Percentiles rank a stretch among this genome's conserved stretches.
phyloP scores from a whole-genome alignment of 306 rosid genomes.

The Pyrus pyrifolia region DNA sequence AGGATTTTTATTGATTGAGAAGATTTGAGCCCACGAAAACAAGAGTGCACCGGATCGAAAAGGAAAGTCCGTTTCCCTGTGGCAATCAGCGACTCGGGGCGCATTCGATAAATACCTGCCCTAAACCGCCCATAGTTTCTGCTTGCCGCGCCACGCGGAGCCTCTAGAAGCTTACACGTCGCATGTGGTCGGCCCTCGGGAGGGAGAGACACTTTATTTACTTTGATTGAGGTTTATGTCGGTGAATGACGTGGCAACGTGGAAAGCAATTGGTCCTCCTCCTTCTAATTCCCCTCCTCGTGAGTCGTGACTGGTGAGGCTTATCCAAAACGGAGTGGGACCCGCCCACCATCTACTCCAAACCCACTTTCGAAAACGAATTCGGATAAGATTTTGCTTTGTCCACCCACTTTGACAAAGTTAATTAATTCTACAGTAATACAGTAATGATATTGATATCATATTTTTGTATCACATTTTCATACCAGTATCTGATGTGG shows the following conservation, averaged over 20 bases:
- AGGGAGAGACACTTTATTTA: background rate
- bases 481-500: too few relatives aligned
- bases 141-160: background rate
- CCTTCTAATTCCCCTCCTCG: background rate
- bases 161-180: background rate
- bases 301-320: conserved; percentile 15
- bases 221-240: background rate
- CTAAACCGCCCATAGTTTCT: background rate
- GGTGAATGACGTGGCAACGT: conserved; percentile 28
- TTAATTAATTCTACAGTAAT: background rate
- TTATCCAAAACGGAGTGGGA: conserved; percentile 47
- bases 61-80: background rate
- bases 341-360: conserved; percentile 8
- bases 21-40: background rate
- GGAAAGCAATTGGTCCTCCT: background rate
- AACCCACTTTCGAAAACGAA: background rate
- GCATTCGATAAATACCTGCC: background rate
- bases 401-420: background rate
- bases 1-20: background rate
- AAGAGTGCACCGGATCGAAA: background rate
- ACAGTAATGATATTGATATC: too few relatives aligned
- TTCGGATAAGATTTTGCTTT: conserved; percentile 9
- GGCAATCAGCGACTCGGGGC: background rate
- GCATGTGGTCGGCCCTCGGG: background rate
- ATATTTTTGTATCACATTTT: too few relatives aligned